phyloP scores from a whole-genome alignment of 805 yeast genomes.

The Diddensiella caesifluorescens region DNA sequence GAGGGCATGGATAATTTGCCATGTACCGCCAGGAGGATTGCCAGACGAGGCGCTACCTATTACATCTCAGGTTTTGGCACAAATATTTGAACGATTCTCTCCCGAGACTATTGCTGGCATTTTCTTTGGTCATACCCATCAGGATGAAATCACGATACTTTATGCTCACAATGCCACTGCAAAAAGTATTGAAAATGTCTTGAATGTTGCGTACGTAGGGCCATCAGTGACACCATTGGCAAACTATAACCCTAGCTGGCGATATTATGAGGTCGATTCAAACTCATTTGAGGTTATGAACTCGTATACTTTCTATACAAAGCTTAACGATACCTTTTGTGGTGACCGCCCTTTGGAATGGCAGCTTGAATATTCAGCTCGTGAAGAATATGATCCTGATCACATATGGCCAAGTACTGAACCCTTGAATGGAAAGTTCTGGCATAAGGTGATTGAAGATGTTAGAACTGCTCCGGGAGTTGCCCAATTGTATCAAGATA shows the following conservation, averaged over 20 bases:
- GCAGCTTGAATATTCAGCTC: constrained; percentile 60
- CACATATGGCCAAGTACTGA: constrained; percentile 49
- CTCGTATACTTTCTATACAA: constrained; percentile 57
- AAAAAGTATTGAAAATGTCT: constrained; percentile 39
- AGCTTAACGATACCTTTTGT: constrained; percentile 47
- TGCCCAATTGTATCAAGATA: constrained; percentile 46
- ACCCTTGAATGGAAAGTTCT: constrained; percentile 59
- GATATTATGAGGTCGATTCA: constrained; percentile 63
- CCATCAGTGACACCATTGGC: constrained; percentile 62
- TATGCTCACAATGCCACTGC: constrained; percentile 46
- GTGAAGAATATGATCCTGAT: constrained; percentile 37
- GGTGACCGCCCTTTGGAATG: constrained; percentile 42
- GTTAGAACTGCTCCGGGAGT: constrained; percentile 40
- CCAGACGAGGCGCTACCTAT: constrained; percentile 58
- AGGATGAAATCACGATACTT: constrained; percentile 58
- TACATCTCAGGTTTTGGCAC: constrained; percentile 50
- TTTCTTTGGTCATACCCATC: constrained; percentile 68
- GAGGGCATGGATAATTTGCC: constrained; percentile 70
- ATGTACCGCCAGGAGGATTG: constrained; percentile 50
- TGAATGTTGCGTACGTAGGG: constrained; percentile 58
- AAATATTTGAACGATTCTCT: constrained; percentile 60
- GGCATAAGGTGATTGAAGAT: constrained; percentile 51
- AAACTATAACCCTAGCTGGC: constrained; percentile 64
- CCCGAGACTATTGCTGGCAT: constrained; percentile 64
- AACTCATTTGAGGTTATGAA: constrained; percentile 57